A percentile compares a stretch with the other conserved stretches of the same genome.
phyloP scores from a whole-genome alignment of 2,329 filamentous ascomycete genomes.

The Clarireedia homoeocarpa region DNA sequence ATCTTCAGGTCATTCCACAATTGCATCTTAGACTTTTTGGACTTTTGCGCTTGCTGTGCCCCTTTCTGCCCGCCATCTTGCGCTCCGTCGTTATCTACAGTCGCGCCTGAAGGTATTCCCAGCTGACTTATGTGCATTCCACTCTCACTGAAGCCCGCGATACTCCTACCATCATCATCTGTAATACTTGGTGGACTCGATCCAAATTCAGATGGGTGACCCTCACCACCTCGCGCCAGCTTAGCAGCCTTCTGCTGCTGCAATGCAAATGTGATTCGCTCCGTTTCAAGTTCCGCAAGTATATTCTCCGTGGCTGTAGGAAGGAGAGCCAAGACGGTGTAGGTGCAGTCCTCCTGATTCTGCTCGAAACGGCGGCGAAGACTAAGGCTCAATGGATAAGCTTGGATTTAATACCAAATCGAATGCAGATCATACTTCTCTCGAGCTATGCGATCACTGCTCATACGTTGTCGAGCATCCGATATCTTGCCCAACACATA shows the following conservation, averaged over 20 bases:
- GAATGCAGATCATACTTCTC: slow-evolving; percentile 67
- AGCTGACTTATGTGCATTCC: slow-evolving; percentile 78
- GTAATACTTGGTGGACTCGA: slow-evolving; percentile 52
- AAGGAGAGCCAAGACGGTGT: slow-evolving; percentile 90
- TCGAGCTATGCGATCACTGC: slow-evolving; percentile 87
- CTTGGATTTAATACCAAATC: neutral
- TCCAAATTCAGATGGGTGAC: slow-evolving; percentile 36
- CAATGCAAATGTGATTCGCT: slow-evolving; percentile 86
- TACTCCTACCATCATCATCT: slow-evolving; percentile 76
- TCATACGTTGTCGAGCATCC: slow-evolving; percentile 93
- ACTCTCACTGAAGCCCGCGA: slow-evolving; percentile 70
- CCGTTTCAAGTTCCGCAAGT: slow-evolving; percentile 79
- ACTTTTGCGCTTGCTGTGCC: slow-evolving; percentile 41
- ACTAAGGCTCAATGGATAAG: slow-evolving; percentile 38
- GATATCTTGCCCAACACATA: slow-evolving; percentile 88
- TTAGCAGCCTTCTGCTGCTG: slow-evolving; percentile 85
- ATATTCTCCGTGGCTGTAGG: slow-evolving; percentile 89
- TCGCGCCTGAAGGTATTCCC: slow-evolving; percentile 45
- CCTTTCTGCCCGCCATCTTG: slow-evolving; percentile 37
- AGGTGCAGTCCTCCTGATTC: slow-evolving; percentile 98
- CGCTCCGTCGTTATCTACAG: slow-evolving; percentile 32
- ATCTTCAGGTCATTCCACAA: slow-evolving; percentile 98
- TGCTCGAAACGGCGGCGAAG: slow-evolving; percentile 94
- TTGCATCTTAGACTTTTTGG: slow-evolving; percentile 75
- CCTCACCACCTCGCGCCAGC: slow-evolving; percentile 49